These are phyloP conservation scores for Knoxia roxburghii DNA, from an alignment of 257 asterid genomes.

Conservation along the genomic window DNA sequence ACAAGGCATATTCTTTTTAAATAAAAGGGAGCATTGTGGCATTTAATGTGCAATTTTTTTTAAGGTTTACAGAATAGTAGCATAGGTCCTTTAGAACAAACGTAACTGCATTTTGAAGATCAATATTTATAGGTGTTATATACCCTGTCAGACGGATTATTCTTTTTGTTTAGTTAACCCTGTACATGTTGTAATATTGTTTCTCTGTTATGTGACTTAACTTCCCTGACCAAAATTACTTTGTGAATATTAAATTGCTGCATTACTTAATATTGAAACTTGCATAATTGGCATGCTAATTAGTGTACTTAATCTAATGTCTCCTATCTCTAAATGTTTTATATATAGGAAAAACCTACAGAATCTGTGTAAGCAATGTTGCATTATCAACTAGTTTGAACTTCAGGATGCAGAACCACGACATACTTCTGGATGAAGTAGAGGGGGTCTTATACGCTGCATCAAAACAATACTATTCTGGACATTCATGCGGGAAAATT, in stretches of 20 bases:
- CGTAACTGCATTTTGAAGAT: background rate
- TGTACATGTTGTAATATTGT: background rate
- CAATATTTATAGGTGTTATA: too few species aligned
- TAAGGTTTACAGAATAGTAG: background rate
- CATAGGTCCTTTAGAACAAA: background rate
- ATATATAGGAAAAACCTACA: slow-evolving; percentile 71
- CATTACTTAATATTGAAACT: too few species aligned
- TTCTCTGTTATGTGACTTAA: too few species aligned
- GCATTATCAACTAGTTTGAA: slow-evolving; percentile 92
- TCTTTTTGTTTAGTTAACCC: background rate
- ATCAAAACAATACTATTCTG: slow-evolving; percentile 82
- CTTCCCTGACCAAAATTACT: too few species aligned
- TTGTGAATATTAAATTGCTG: too few species aligned
- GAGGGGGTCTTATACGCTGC: slow-evolving; percentile 92
- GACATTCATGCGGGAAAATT: slow-evolving; percentile 96
- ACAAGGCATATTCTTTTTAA: too few species aligned
- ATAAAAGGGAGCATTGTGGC: background rate
- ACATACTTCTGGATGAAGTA: slow-evolving; percentile 79
- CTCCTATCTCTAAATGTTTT: background rate
- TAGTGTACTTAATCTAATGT: background rate
- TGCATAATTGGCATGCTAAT: background rate
- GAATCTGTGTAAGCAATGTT: slow-evolving; percentile 88
- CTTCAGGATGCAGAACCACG: slow-evolving; percentile 81
- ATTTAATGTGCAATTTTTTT: background rate
- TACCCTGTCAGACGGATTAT: too few species aligned